Evolutionary conservation across 768 basidiomycete genomes (phyloP), one percentile per base, ranked within the genome.

Genomic region (Symmetrospora coprosmae): DNA sequence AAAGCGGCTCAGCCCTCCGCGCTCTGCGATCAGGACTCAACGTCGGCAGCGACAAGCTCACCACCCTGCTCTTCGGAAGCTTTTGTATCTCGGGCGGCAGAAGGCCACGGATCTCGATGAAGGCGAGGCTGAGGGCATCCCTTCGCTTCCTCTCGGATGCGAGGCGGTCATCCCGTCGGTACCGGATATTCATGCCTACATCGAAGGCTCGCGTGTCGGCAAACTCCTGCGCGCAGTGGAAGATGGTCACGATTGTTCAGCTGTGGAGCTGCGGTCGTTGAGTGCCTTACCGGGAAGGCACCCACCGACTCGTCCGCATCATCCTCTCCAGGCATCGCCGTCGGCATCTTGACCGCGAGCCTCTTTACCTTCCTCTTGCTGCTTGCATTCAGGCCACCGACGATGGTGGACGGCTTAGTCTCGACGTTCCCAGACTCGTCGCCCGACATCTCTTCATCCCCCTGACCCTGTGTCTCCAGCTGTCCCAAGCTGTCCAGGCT

Each of bases 391-490:
- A 39, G 38, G 38, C n/a, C n/a, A 39, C 49, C 31, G 23, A 31
- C 30, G 19, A 21, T 35, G 13, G 31, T 31, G 38, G 11, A 30
- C 11, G 31, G 27, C 16, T 31, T 21, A 21, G 49, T 27, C 23
- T 50, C 49, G 9, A 25, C 49, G 25, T 50, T n/a, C 21, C 38
- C 49, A 35, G 49, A 50, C 13, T 50, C 49, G 25, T 50, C 49
- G 9, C 19, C 49, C 30, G 49, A 50, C 3, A 25, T 31, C 33
- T 30, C 28, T 31, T 3, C 49, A 34, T 47, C 8, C 21, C n/a
- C n/a, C n/a, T n/a, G 9, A 30, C n/a, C 38, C 49, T 50, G 33
- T n/a, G 19, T 39, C 38, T 13, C 38, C 19, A 39, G n/a, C n/a
- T n/a, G n/a, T n/a, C n/a, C n/a, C n/a, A n/a, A n/a, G n/a, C n/a